These are phyloP conservation scores for Citrus maxima DNA, from an alignment of 345 rosid species.

Conservation along the genomic window DNA sequence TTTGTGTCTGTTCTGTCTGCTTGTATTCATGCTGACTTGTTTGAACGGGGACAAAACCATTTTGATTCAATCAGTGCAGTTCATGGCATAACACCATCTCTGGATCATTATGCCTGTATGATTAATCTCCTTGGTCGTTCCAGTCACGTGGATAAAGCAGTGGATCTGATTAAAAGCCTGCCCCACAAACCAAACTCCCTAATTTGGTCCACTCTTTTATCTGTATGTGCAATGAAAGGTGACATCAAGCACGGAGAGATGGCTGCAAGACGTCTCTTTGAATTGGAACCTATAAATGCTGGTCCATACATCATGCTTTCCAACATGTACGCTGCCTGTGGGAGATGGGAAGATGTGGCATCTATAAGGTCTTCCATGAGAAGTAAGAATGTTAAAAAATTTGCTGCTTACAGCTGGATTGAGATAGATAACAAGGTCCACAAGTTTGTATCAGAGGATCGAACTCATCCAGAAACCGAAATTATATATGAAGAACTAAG, in stretches of 20 bases:
- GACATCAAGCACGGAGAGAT: conserved; percentile 46
- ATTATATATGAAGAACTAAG: conserved; percentile 38
- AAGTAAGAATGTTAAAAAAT: conserved; percentile 46
- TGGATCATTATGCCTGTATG: conserved; percentile 54
- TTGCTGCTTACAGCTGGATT: conserved; percentile 63
- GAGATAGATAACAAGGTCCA: conserved; percentile 48
- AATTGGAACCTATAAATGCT: conserved; percentile 47
- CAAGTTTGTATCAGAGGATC: conserved; percentile 57
- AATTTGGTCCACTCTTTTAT: conserved; percentile 53
- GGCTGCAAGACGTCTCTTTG: conserved; percentile 48
- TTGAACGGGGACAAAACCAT: conserved; percentile 43
- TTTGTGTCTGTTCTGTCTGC: conserved; percentile 58
- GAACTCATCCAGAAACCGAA: conserved; percentile 45
- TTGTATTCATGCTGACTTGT: conserved; percentile 49
- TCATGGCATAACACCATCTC: conserved; percentile 36
- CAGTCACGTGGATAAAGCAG: conserved; percentile 40
- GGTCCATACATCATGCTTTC: conserved; percentile 59
- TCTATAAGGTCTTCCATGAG: conserved; percentile 52
- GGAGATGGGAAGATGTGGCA: conserved; percentile 61
- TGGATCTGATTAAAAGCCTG: conserved; percentile 37
- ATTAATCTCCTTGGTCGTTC: conserved; percentile 54
- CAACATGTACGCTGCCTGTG: conserved; percentile 54
- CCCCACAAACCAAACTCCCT: conserved; percentile 43
- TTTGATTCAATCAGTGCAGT: conserved; percentile 43
- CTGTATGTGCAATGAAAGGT: conserved; percentile 39